Evolutionary conservation across 192 early-diverging fungal genomes (phyloP).

Genomic region (Coemansia sp.): DNA sequence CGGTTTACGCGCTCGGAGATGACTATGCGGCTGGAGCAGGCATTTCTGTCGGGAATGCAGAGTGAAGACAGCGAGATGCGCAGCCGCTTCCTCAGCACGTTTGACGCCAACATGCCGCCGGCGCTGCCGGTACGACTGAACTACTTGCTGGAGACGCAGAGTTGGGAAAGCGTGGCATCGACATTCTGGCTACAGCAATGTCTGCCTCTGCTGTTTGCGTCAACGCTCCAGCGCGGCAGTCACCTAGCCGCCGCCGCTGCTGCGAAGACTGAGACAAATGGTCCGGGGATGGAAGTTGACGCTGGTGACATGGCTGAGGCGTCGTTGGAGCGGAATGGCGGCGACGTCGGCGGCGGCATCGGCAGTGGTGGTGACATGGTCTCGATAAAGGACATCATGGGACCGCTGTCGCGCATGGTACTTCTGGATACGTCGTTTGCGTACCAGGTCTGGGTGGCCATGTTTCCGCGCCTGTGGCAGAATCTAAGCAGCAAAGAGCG

Average conservation of each 20-base stretch:
- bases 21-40: constrained; percentile 88
- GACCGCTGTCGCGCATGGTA: constrained; percentile 61
- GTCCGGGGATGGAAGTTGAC: constrained; percentile 24
- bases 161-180: constrained; percentile 84
- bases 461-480: constrained; percentile 86
- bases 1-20: constrained; percentile 84
- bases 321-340: no score
- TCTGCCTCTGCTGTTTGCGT: constrained; percentile 78
- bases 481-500: constrained; percentile 67
- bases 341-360: not conserved
- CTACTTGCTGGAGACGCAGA: constrained; percentile 89
- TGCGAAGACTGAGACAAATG: not conserved
- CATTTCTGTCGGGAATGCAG: constrained; percentile 88
- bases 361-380: not conserved
- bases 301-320: not conserved
- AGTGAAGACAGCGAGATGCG: constrained; percentile 76
- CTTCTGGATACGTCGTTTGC: constrained; percentile 65
- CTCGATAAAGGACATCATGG: constrained; percentile 41
- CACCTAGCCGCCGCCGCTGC: constrained; percentile 1
- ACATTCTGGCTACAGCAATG: constrained; percentile 95
- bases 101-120: constrained; percentile 72
- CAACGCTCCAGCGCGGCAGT: constrained; percentile 41
- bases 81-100: constrained; percentile 71
- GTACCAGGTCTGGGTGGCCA: constrained; percentile 71
- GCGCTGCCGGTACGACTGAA: constrained; percentile 71